phyloP scores from a whole-genome alignment of 2,329 filamentous ascomycete species.

The Ascochyta pisi region DNA sequence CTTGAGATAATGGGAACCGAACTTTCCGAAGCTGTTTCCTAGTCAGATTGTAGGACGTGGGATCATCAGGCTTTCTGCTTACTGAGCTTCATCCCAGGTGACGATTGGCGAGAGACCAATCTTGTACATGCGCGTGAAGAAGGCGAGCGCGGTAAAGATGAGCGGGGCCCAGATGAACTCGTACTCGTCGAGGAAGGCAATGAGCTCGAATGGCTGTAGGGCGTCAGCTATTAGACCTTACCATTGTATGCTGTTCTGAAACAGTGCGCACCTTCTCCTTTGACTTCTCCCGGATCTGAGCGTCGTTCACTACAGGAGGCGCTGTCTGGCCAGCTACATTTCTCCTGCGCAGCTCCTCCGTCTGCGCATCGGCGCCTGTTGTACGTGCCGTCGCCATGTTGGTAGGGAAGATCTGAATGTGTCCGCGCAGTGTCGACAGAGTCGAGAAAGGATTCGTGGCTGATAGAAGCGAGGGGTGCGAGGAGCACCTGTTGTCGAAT shows the following conservation, averaged over 20 bases:
- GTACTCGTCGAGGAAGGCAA: slow-evolving; percentile 68
- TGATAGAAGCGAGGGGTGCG: slow-evolving; percentile 15
- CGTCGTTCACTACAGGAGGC: slow-evolving; percentile 37
- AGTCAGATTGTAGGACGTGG: slow-evolving; percentile 28
- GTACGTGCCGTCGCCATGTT: slow-evolving; percentile 41
- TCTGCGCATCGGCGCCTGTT: slow-evolving; percentile 52
- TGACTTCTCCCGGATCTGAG: slow-evolving; percentile 53
- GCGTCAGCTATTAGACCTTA: slow-evolving; percentile 22
- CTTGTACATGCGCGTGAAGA: slow-evolving; percentile 72
- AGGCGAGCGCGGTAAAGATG: slow-evolving; percentile 67
- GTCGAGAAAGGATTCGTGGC: slow-evolving; percentile 24
- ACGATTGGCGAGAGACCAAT: slow-evolving; percentile 74
- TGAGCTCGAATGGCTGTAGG: slow-evolving; percentile 58
- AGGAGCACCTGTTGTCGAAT: slow-evolving; percentile 7
- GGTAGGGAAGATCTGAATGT: background rate
- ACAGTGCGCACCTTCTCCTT: slow-evolving; percentile 54
- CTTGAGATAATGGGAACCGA: slow-evolving; percentile 98
- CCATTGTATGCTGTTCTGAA: background rate
- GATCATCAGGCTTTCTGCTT: slow-evolving; percentile 44
- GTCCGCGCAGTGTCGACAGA: slow-evolving; percentile 7
- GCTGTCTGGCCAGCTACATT: slow-evolving; percentile 47
- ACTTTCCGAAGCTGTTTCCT: slow-evolving; percentile 82
- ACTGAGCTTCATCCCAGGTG: slow-evolving; percentile 80
- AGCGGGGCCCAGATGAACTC: slow-evolving; percentile 70
- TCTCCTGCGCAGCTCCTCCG: slow-evolving; percentile 55